A percentile compares a stretch with the other conserved stretches of the same genome.
phyloP scores from a whole-genome alignment of 371 early-diverging fungal genomes.

The Circinella umbellata region DNA sequence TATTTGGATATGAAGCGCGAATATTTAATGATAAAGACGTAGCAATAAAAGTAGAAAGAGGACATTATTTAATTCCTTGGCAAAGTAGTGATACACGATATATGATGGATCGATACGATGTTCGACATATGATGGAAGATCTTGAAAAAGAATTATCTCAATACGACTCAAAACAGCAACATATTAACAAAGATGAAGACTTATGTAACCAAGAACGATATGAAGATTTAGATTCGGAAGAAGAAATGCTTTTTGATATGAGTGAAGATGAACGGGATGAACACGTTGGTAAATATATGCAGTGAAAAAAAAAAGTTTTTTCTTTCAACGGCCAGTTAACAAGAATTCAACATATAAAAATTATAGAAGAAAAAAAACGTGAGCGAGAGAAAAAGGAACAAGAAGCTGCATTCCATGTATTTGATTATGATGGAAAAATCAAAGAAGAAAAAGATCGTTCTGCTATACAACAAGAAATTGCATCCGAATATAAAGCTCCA shows the following conservation, averaged over 20 bases:
- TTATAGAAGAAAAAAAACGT: conserved; percentile 21
- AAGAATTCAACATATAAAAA: too few species aligned
- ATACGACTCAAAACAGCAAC: background rate
- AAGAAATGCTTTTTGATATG: conserved; percentile 24
- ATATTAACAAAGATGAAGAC: background rate
- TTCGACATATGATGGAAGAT: conserved; percentile 28
- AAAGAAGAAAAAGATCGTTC: background rate
- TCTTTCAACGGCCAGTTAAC: too few species aligned
- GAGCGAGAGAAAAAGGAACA: conserved; percentile 20
- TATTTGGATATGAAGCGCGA: conserved; percentile 37
- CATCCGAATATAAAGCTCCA: conserved; percentile 17
- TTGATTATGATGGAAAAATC: conserved; percentile 13
- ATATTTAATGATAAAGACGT: conserved; percentile 21
- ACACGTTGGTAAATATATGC: conserved; percentile 15
- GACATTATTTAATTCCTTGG: conserved; percentile 29
- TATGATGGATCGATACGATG: conserved; percentile 30
- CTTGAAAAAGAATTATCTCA: background rate
- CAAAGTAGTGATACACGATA: conserved; percentile 14
- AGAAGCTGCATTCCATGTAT: conserved; percentile 1
- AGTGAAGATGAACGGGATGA: conserved; percentile 28
- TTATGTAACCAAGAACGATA: conserved; percentile 27
- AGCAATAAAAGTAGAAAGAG: conserved; percentile 25
- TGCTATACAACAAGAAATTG: conserved; percentile 8
- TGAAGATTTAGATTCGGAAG: conserved; percentile 31
- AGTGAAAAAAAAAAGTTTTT: too few species aligned